Conservation (phyloP, 1,284 basidiomycete species). For the Marasmius tenuissimus region DNA sequence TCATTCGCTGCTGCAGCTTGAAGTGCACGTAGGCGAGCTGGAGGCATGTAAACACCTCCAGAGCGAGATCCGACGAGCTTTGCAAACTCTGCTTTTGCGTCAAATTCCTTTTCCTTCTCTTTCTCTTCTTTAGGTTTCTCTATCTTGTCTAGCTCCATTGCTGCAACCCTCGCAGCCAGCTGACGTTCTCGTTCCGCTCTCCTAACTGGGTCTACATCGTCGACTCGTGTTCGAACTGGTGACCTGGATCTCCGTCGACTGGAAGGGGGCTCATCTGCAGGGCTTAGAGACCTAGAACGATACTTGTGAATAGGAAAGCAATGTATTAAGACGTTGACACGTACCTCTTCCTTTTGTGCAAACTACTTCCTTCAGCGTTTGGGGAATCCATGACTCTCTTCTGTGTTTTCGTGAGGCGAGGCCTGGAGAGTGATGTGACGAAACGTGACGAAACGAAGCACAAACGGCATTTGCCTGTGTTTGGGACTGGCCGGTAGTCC, state of each 20-base stretch:
- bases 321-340: slow-evolving; percentile 3
- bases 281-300: slow-evolving; percentile 50
- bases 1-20: slow-evolving; percentile 86
- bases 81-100: slow-evolving; percentile 78
- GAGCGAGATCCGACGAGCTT: slow-evolving; percentile 79
- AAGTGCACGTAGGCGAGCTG: slow-evolving; percentile 88
- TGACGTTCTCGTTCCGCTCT: slow-evolving; percentile 77
- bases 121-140: slow-evolving; percentile 46
- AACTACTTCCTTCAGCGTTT: slow-evolving; percentile 29
- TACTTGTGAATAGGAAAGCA: not conserved
- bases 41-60: slow-evolving; percentile 97
- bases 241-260: slow-evolving; percentile 66
- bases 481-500: not conserved
- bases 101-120: slow-evolving; percentile 53
- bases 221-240: slow-evolving; percentile 51
- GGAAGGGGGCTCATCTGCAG: slow-evolving; percentile 54
- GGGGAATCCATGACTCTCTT: slow-evolving; percentile 41
- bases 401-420: slow-evolving; percentile 40
- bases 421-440: not conserved
- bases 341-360: slow-evolving; percentile 62
- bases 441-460: not conserved
- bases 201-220: slow-evolving; percentile 78
- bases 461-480: not conserved
- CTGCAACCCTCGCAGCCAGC: slow-evolving; percentile 70
- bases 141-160: slow-evolving; percentile 67